phyloP scores from a whole-genome alignment of 768 basidiomycete species.

The Rhodocollybia butyracea region DNA sequence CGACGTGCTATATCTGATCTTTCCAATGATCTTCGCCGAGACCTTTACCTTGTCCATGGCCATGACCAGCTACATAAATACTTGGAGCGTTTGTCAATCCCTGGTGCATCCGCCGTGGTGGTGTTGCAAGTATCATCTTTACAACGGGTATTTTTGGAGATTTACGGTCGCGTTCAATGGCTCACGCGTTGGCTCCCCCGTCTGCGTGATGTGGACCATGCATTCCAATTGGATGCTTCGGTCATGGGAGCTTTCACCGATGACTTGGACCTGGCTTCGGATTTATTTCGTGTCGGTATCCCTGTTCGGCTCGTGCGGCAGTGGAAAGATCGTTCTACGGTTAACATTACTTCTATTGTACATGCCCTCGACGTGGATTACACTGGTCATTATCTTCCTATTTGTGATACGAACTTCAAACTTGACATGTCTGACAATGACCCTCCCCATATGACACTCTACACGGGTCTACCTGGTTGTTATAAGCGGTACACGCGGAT shows the following conservation, averaged over 20 bases:
- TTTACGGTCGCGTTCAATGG: background rate
- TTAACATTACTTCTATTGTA: background rate
- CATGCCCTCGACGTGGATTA: background rate
- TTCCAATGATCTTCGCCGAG: background rate
- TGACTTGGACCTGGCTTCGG: background rate
- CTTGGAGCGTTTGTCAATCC: background rate
- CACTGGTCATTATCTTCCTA: background rate
- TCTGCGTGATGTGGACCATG: background rate
- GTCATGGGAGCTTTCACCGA: background rate
- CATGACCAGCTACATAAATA: background rate
- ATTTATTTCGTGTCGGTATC: background rate
- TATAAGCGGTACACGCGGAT: background rate
- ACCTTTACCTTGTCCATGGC: background rate
- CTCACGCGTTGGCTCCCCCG: background rate
- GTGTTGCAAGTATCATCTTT: background rate
- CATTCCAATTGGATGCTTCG: background rate
- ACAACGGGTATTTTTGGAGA: background rate
- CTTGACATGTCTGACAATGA: background rate
- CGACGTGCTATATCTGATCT: background rate
- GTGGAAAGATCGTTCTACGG: too few relatives aligned
- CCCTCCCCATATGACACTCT: background rate
- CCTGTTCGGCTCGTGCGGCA: background rate
- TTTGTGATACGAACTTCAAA: background rate
- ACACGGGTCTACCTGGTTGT: background rate
- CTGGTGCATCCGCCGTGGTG: background rate